Base-by-base conservation (phyloP, 176 grass and related monocot species). In the Zea luxurians region DNA sequence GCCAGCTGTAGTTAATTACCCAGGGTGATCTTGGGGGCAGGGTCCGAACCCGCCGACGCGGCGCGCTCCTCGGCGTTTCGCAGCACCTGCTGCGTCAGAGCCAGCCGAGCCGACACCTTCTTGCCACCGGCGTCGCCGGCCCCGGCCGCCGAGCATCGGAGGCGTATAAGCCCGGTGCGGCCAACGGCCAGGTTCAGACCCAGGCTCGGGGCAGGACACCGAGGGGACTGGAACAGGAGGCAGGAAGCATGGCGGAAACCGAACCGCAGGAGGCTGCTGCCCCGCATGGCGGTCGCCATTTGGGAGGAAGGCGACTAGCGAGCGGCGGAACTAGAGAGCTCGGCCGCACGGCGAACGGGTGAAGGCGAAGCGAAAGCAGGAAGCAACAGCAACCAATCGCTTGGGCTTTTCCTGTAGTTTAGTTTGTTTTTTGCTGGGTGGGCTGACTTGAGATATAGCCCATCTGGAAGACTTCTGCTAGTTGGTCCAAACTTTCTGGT, bases 11-110 rank as follows among this genome's bases (percentile, higher is more conserved):
- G 34, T 10, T 46, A 1, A 37, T 71, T 91, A 97, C 95, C 89
- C 71, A 97, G 67, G 34, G 80, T 90, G 55, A 97, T 83, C 87
- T 90, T 92, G 13, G 91, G 91, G 63, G 74, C 64, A 2, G 89
- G 95, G 20, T 89, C 91, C 42, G 85, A 86, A 7, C 88, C 87
- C 12, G 95, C 91, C 35, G 77, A 89, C 12, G 87, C 76, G 2
- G 95, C 89, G 47, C 89, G 87, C 55, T 92, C 91, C 79, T 92
- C 95, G 37, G 89, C 91, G 8, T 94, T 91, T 35, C 85, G 89
- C 60, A 97, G 86, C 17, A 97, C 85, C 77, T 97, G 79, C 81
- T 88, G 72, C 70, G 90, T 91, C 83, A 97, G 76, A 34, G 91
- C 83, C 57, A 97, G 53, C 49, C 91, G 78, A 48, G 91, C 87